These are phyloP conservation scores for Globisporangium heterothallicum DNA, from an alignment of 352 stramenopile species.

Conservation along the genomic window DNA sequence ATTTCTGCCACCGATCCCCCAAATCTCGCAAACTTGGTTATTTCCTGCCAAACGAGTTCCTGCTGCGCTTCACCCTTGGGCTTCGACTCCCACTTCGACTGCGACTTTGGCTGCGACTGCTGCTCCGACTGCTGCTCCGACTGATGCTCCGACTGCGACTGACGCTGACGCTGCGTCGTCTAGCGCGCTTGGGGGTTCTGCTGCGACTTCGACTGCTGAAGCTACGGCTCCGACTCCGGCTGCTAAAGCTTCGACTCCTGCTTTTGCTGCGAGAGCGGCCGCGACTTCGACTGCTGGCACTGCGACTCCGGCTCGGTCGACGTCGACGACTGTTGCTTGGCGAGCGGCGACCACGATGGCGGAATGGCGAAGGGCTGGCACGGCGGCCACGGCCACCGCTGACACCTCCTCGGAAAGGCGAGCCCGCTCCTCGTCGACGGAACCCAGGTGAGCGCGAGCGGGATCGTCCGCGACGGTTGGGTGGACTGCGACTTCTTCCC, in stretches of 20 bases:
- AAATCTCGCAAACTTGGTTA: too few species aligned
- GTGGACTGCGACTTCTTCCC: slow-evolving; percentile 35
- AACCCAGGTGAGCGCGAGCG: slow-evolving; percentile 34
- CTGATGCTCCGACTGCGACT: slow-evolving; percentile 8
- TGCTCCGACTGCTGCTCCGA: slow-evolving; percentile 14
- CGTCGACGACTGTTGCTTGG: slow-evolving; percentile 15
- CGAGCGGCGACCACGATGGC: slow-evolving; percentile 10
- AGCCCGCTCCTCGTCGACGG: slow-evolving; percentile 31
- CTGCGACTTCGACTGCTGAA: slow-evolving; percentile 31
- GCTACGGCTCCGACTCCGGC: slow-evolving; percentile 19
- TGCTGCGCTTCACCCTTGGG: slow-evolving; percentile 3
- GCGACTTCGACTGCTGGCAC: slow-evolving; percentile 30
- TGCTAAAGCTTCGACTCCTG: slow-evolving; percentile 19
- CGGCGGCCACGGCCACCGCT: slow-evolving; percentile 16
- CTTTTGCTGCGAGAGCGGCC: slow-evolving; percentile 27
- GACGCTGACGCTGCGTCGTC: slow-evolving; percentile 24
- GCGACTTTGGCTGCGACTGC: slow-evolving; percentile 20
- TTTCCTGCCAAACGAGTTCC: slow-evolving; percentile 11
- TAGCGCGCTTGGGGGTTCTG: too few species aligned
- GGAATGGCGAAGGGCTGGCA: slow-evolving; percentile 8
- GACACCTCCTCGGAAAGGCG: slow-evolving; percentile 29
- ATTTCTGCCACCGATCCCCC: too few species aligned
- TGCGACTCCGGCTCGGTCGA: slow-evolving; percentile 16
- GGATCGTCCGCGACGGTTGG: slow-evolving; percentile 14
- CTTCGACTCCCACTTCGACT: slow-evolving; percentile 18